phyloP scores from a whole-genome alignment of 1,284 basidiomycete species.

The Ceratobasidium sp. region DNA sequence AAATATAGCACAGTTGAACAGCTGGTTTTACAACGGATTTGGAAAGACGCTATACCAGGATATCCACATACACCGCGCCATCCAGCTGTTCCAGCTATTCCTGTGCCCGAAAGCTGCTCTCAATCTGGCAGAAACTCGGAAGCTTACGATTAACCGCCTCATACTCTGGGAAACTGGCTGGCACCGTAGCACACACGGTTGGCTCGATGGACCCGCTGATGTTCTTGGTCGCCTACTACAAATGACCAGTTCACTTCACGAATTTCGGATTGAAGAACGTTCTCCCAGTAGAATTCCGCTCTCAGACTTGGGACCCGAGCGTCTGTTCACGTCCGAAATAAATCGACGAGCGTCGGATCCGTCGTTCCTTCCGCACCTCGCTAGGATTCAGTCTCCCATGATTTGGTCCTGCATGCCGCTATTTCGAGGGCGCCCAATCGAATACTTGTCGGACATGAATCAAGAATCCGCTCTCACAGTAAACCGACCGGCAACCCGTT shows the following conservation, averaged over 20 bases:
- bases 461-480: not conserved
- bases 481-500: not conserved
- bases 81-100: conserved; percentile 5
- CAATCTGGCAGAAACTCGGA: not conserved
- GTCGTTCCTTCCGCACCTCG: not conserved
- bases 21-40: not conserved
- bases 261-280: not conserved
- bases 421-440: not conserved
- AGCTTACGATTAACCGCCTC: not conserved
- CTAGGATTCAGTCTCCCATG: not conserved
- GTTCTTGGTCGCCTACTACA: not conserved
- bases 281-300: too few species aligned
- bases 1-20: not conserved
- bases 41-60: not conserved
- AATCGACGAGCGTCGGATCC: not conserved
- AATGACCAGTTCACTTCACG: not conserved
- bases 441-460: not conserved
- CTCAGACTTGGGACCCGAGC: not conserved
- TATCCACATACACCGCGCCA: not conserved
- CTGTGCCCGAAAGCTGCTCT: too few species aligned
- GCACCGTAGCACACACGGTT: not conserved
- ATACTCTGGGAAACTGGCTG: not conserved
- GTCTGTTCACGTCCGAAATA: not conserved
- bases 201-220: not conserved
- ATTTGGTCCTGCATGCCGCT: not conserved